Evolutionary conservation across 352 stramenopile species (phyloP).

Genomic region (Globisporangium megalacanthum): DNA sequence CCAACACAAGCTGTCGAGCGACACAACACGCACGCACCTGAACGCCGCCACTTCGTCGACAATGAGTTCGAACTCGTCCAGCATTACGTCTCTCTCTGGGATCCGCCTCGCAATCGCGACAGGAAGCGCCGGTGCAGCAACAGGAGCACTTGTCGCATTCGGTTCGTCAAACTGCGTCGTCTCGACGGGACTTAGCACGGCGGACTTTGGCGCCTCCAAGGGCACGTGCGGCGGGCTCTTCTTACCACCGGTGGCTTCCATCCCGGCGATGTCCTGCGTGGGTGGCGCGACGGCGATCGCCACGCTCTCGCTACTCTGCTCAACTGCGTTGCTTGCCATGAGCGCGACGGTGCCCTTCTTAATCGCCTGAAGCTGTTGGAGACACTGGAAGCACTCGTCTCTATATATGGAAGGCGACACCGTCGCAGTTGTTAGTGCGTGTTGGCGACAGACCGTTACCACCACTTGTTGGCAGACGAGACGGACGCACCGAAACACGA

Average conservation of each 20-base stretch:
- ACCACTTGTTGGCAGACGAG: no score
- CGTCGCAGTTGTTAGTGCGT: constrained; percentile 1
- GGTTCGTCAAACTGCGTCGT: not conserved
- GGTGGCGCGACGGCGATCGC: not conserved
- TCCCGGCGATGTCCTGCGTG: not conserved
- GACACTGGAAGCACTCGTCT: constrained; percentile 80
- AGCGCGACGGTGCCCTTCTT: constrained; percentile 63
- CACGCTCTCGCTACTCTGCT: constrained; percentile 1
- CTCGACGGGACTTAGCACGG: not conserved
- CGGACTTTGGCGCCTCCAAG: constrained; percentile 9
- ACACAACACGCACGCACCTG: constrained; percentile 54
- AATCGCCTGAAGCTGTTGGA: constrained; percentile 71
- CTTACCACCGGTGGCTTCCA: constrained; percentile 9
- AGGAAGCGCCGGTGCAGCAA: not conserved
- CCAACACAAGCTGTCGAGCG: no score
- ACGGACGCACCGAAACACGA: constrained; percentile 66
- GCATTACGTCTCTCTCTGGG: constrained; percentile 36
- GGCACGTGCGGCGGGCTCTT: constrained; percentile 15
- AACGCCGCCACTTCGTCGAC: constrained; percentile 62
- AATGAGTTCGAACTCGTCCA: constrained; percentile 71
- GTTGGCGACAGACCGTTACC: not conserved
- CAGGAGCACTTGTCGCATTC: not conserved
- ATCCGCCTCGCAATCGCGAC: constrained; percentile 10
- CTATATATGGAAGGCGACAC: constrained; percentile 19
- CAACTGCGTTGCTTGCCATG: constrained; percentile 21